Evolutionary conservation across 768 basidiomycete genomes (phyloP), one percentile per base, ranked within the genome.

Genomic region (Leccinum longicurvipes): DNA sequence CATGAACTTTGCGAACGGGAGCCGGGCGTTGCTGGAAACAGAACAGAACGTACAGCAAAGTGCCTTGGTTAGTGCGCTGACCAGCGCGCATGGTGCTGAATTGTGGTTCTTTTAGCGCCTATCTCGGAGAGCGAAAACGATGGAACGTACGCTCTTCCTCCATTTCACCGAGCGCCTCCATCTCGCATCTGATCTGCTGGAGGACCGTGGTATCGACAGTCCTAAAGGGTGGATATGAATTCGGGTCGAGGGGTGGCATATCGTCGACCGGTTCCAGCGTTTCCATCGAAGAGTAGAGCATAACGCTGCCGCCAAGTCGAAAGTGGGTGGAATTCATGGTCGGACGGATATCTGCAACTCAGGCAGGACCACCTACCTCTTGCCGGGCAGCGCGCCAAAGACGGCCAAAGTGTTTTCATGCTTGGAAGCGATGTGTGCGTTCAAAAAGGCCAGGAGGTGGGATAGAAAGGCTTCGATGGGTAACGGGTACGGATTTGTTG

Each of bases 381-480:
- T 86, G 21, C 83, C 84, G 1, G 91, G 90, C 47, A 93, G 78
- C 5, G 95, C 96, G 8, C 85, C 96, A 68, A 93, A 96, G 53
- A 98, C 89, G 6, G 93, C 91, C 36, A 99, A 79, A 4, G 89
- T 83, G 68, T 99, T 99, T 70, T 96, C 94, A 74, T 94, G 88
- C 60, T 87, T 84, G 59, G 84, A 82, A 2, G 94, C 94, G 57
- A 98, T 81, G 73, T 98, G 94, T 3, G 93, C 83, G 67, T 99
- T 98, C 65, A 96, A 77, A 66, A 98, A 96, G 28, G 90, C 87
- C 55, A 98, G 81, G 25, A 97, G 76, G 64, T 93, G 90, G 3
- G 91, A 84, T 46, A 98, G 77, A 68, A 98, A 97, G 1, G 79
- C 63, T 19, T 81, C 73, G 44, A 98, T 79, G 2, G 86, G 69